A percentile compares a stretch with the other conserved stretches of the same genome.
These are phyloP conservation scores for Apophysomyces trapeziformis DNA, from an alignment of 371 early-diverging fungal genomes.

Conservation along the genomic window DNA sequence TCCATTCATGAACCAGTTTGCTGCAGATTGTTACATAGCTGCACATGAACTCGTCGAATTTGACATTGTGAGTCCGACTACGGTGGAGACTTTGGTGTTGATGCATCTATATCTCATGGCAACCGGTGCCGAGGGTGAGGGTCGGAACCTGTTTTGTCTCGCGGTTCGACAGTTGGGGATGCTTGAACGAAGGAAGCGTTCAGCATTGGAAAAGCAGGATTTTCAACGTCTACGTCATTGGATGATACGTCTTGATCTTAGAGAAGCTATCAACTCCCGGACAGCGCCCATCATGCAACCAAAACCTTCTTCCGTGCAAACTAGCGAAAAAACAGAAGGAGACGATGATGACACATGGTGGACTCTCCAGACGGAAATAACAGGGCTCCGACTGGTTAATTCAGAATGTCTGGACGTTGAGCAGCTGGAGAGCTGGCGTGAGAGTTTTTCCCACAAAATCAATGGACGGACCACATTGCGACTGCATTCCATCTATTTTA, in stretches of 20 bases:
- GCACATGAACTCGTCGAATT: constrained; percentile 36
- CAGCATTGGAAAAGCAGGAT: constrained; percentile 9
- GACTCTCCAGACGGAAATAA: constrained; percentile 15
- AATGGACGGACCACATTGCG: constrained; percentile 16
- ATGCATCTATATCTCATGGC: constrained; percentile 31
- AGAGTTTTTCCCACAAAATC: constrained; percentile 12
- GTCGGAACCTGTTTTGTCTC: constrained; percentile 24
- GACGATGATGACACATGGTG: background rate
- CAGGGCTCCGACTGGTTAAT: constrained; percentile 11
- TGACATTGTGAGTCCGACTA: constrained; percentile 22
- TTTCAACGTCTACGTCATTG: constrained; percentile 20
- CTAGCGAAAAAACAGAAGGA: background rate
- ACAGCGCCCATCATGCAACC: constrained; percentile 21
- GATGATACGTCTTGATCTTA: constrained; percentile 28
- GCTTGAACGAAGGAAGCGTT: constrained; percentile 9
- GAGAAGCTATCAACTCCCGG: constrained; percentile 16
- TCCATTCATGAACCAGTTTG: constrained; percentile 27
- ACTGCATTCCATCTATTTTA: constrained; percentile 30
- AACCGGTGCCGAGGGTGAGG: constrained; percentile 18
- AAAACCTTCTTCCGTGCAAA: background rate
- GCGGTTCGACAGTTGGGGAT: constrained; percentile 27
- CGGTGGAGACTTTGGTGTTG: constrained; percentile 33
- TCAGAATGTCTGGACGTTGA: background rate
- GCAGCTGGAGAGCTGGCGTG: constrained; percentile 18
- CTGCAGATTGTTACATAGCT: constrained; percentile 24